phyloP scores from a whole-genome alignment of 345 rosid genomes.

The Hibiscus trionum region DNA sequence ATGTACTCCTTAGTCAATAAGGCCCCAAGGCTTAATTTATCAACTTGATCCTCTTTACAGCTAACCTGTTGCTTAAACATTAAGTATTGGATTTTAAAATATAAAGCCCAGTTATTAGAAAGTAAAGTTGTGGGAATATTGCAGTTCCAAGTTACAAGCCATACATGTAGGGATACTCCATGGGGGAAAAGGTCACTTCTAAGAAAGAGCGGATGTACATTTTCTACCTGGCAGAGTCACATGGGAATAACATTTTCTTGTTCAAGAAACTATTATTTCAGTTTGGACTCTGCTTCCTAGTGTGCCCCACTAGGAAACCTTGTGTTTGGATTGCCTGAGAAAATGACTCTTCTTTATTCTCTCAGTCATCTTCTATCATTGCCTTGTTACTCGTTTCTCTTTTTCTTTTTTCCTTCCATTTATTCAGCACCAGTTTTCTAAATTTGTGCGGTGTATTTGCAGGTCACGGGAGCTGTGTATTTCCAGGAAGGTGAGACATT shows the following conservation, averaged over 20 bases:
- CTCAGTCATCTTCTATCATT: constrained; percentile 12
- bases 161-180: constrained; percentile 11
- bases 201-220: constrained; percentile 8
- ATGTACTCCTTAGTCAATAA: too few relatives aligned
- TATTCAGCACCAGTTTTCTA: not conserved
- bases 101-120: not conserved
- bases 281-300: constrained; percentile 6
- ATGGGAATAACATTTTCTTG: constrained; percentile 25
- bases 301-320: constrained; percentile 18
- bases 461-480: constrained; percentile 92
- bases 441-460: constrained; percentile 21
- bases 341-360: constrained; percentile 10
- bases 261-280: constrained; percentile 11
- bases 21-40: not conserved
- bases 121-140: constrained; percentile 6
- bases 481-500: constrained; percentile 80
- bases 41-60: not conserved
- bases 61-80: constrained; percentile 10
- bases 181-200: constrained; percentile 20
- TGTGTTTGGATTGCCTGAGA: constrained; percentile 7
- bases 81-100: not conserved
- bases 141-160: not conserved
- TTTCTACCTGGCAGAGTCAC: constrained; percentile 29
- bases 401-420: not conserved
- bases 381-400: not conserved